phyloP scores from a whole-genome alignment of 805 yeast species.

The Kregervanrija fluxuum region DNA sequence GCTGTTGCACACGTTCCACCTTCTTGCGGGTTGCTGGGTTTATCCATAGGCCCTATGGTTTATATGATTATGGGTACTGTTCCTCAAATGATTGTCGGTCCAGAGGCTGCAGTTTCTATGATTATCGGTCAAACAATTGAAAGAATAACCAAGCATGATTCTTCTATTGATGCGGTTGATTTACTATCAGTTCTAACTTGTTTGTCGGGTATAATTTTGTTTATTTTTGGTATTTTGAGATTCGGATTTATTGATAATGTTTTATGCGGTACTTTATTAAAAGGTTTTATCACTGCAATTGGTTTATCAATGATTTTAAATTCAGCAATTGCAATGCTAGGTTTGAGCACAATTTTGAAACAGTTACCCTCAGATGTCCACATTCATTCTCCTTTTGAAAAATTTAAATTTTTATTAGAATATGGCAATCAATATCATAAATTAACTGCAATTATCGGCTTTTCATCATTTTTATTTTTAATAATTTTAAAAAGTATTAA shows the following conservation, averaged over 20 bases:
- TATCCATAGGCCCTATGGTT: conserved; percentile 71
- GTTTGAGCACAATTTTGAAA: conserved; percentile 43
- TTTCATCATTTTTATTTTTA: conserved; percentile 40
- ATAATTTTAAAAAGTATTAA: conserved; percentile 36
- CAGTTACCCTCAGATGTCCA: conserved; percentile 39
- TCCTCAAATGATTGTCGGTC: conserved; percentile 86
- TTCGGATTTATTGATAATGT: conserved; percentile 83
- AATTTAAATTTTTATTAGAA: conserved; percentile 47
- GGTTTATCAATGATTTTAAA: conserved; percentile 79
- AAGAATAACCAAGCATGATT: conserved; percentile 38
- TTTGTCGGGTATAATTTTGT: conserved; percentile 63
- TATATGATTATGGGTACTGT: conserved; percentile 78
- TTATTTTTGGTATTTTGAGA: conserved; percentile 72
- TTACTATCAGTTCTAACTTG: conserved; percentile 64
- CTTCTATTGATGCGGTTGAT: conserved; percentile 39
- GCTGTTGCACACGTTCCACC: conserved; percentile 83
- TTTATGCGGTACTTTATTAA: conserved; percentile 63
- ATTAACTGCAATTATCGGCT: conserved; percentile 58
- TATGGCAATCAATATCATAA: conserved; percentile 43
- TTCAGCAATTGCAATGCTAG: conserved; percentile 66
- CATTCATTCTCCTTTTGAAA: conserved; percentile 66
- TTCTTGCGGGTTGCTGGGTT: conserved; percentile 66
- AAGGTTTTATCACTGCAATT: conserved; percentile 83
- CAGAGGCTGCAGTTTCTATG: conserved; percentile 82
- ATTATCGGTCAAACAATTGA: conserved; percentile 76